Base-by-base conservation (phyloP, 768 basidiomycete species). In the Cantharellus anzutake region DNA sequence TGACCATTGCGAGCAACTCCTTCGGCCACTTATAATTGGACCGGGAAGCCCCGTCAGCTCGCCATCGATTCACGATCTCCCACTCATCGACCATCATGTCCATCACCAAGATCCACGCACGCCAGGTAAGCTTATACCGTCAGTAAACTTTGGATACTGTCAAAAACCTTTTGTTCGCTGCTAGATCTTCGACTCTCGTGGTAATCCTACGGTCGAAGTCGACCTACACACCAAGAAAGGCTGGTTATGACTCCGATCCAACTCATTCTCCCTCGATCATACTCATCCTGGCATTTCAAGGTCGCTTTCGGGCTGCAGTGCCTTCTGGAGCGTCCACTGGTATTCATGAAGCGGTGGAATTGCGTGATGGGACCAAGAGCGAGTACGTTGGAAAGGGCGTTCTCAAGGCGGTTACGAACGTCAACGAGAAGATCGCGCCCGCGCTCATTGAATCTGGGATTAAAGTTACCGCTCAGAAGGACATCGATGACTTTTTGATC, bases 251-350 rank as follows among this genome's bases (percentile, higher is more conserved):
- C 20, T 29, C 20, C 16, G 14, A 35, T 60, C 34, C 60, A 34
- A 5, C 4, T 59, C n/a, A 16, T 39, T 58, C 50, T 56, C 5
- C 41, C 56, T 44, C 34, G 55, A 57, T 57, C 29, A 38, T 42
- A 59, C 40, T 55, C 4, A 58, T 4, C 48, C 51, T 55, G 60
- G 61, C 65, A 60, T 66, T 65, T 7, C 35, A 35, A 94, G 93
- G 93, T 62, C 84, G 81, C 64, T 98, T 82, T 84, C 84, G 90
- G 62, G 87, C 91, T 62, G 81, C 89, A 63, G 96, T 99, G 51
- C 96, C 96, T 51, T 97, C 94, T 61, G 96, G 96, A 71, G 96
- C 96, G 50, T 99, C 96, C 60, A 98, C 96, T 58, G 96, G 96
- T 76, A 76, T 88, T 65, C 90, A 99, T 71, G 96, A 99, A 73